Evolutionary conservation across 2,329 filamentous ascomycete genomes (phyloP), one percentile per base, ranked within the genome.

Genomic region (Epichloe sp.): DNA sequence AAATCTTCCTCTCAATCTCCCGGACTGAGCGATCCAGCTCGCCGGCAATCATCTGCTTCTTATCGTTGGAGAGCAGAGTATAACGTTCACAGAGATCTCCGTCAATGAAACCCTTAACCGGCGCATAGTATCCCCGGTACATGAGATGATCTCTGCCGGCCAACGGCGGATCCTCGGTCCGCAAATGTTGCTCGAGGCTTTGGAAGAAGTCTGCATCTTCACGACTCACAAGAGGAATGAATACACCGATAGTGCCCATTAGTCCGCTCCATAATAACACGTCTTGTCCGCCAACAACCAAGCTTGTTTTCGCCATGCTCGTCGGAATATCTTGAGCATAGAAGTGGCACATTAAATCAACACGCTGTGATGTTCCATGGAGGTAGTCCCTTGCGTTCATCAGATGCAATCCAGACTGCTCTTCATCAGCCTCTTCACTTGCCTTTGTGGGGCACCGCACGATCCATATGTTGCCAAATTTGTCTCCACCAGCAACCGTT

Each of bases 191-290:
- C 70, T 98, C 93, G 23, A 98, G 76, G 54, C 81, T 88, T 66
- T 96, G 90, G 79, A 98, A 98, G 71, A 98, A 97, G 66, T 97
- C 93, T 47, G 94, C 87, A 61, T 97, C 91, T 63, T 97, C 90
- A 38, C 94, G 85, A 55, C 83, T 85, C 45, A 89, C 74, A 63
- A 99, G 97, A 0, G 94, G 93, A 45, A 98, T 85, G 46, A 98
- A 77, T 49, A 95, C 88, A 47, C 91, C 93, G 40, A 99, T 80
- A 0, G 93, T 97, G 47, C 93, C 94, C 68, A 96, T 91, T 17
- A 98, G 74, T 19, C 94, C 94, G 57, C 85, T 86, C 93, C 93
- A 98, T 49, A 98, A 76, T 2, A 98, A 72, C 41, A 97, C 81
- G 56, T 96, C 89, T 57, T 91, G 85, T 4, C 93, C 93, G 59